Evolutionary conservation across 257 asterid species (phyloP), one percentile per base, ranked within the genome.

Genomic region (Osmanthus fragrans): DNA sequence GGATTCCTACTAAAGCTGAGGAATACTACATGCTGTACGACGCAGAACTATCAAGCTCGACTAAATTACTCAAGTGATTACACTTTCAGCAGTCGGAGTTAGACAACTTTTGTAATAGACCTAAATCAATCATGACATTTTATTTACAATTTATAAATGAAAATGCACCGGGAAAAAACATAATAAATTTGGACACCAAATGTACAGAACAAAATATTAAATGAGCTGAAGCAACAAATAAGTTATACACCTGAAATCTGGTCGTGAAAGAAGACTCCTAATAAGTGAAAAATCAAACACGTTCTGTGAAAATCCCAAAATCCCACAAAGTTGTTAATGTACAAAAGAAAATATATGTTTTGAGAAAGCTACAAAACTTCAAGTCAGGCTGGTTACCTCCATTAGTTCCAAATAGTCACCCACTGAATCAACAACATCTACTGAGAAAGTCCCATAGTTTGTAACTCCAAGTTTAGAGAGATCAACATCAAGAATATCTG

Each of bases 381-480:
- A 39, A 58, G 42, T 82, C 70, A 47, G 71, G 74, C 68, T 75
- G 76, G 86, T 87, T 82, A 93, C 98, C 97, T 96, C 98, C 97
- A 96, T 84, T 76, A 96, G 89, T 82, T 96, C 99, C 94, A 92
- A 85, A 85, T 96, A 96, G 82, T 96, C 99, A 65, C 92, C 85
- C 34, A 93, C 97, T 27, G 99, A 97, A 76, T 93, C 99, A 73
- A 96, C 87, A 64, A 96, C 99, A 81, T 93, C 99, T 18, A 92
- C 96, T 34, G 82, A 76, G 81, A 96, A 96, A 80, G 80, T 80
- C 72, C 97, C 98, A 63, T 75, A 87, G 54, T 84, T 86, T 67
- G 90, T 85, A 34, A 79, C 83, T 60, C 96, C 98, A 77, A 90
- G 87, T 33, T 77, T 75, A 80, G 92, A 85, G 75, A 96, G 96